Evolutionary conservation across 1,284 basidiomycete genomes (phyloP).

Genomic region (Trichosporon ovoides): DNA sequence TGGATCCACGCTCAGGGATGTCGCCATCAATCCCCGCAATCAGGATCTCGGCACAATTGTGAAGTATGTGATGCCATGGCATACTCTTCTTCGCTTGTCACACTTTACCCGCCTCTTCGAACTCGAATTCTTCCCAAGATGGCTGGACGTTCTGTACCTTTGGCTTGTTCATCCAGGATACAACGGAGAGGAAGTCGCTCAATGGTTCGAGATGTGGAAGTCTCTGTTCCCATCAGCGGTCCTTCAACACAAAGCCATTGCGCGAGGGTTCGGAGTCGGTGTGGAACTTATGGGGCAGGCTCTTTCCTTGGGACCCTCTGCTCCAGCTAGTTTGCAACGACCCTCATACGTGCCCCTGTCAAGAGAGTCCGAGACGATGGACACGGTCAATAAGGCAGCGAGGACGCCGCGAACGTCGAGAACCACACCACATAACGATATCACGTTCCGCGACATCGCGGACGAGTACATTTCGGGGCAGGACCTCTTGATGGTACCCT

Average conservation of each 20-base stretch:
- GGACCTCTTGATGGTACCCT: constrained; percentile 83
- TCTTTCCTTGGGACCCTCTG: constrained; percentile 69
- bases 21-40: constrained; percentile 78
- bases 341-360: constrained; percentile 52
- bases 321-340: constrained; percentile 60
- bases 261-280: constrained; percentile 74
- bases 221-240: constrained; percentile 65
- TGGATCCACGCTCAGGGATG: constrained; percentile 69
- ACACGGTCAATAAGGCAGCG: not conserved
- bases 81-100: constrained; percentile 62
- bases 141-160: constrained; percentile 79
- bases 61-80: constrained; percentile 71
- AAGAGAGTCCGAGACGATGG: not conserved
- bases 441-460: constrained; percentile 84
- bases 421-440: constrained; percentile 50
- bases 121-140: constrained; percentile 90
- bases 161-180: constrained; percentile 82
- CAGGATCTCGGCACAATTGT: constrained; percentile 77
- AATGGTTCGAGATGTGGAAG: constrained; percentile 90
- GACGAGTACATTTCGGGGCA: constrained; percentile 77
- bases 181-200: constrained; percentile 81
- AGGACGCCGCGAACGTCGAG: not conserved
- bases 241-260: constrained; percentile 60
- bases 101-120: constrained; percentile 77
- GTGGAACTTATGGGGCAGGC: constrained; percentile 90